These are phyloP conservation scores for Daldinia eschscholtzii DNA, from an alignment of 2,329 filamentous ascomycete genomes.

Conservation along the genomic window DNA sequence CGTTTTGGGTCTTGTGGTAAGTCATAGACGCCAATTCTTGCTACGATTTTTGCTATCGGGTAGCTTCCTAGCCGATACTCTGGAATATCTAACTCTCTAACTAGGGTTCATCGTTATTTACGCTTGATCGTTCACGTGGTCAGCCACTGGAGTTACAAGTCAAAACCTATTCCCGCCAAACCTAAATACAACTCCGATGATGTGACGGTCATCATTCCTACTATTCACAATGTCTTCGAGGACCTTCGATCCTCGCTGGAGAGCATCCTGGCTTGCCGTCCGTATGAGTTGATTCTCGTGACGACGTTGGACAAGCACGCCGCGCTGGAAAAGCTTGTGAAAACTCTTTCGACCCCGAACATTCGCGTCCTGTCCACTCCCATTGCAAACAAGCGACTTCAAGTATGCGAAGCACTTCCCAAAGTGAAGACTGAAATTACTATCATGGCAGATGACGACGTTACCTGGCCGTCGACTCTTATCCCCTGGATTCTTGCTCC, in stretches of 20 bases:
- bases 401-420: constrained; percentile 92
- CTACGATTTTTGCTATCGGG: not conserved
- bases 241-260: constrained; percentile 85
- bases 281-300: constrained; percentile 82
- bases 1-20: constrained; percentile 64
- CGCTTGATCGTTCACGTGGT: constrained; percentile 86
- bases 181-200: constrained; percentile 84
- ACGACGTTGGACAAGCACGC: constrained; percentile 85
- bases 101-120: constrained; percentile 87
- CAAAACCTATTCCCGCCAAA: constrained; percentile 83
- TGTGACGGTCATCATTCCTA: constrained; percentile 94
- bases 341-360: constrained; percentile 69
- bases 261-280: constrained; percentile 78
- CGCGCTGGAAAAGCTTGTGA: constrained; percentile 75
- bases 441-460: constrained; percentile 95
- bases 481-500: constrained; percentile 93
- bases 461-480: constrained; percentile 88
- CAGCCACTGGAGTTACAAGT: constrained; percentile 88
- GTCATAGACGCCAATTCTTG: constrained; percentile 35
- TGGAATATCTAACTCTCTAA: constrained; percentile 41
- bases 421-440: constrained; percentile 86
- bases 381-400: constrained; percentile 94
- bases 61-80: not conserved
- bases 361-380: constrained; percentile 81
- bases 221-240: constrained; percentile 87